These are phyloP conservation scores for Alternaria burnsii DNA, from an alignment of 2,329 filamentous ascomycete species.

Conservation along the genomic window DNA sequence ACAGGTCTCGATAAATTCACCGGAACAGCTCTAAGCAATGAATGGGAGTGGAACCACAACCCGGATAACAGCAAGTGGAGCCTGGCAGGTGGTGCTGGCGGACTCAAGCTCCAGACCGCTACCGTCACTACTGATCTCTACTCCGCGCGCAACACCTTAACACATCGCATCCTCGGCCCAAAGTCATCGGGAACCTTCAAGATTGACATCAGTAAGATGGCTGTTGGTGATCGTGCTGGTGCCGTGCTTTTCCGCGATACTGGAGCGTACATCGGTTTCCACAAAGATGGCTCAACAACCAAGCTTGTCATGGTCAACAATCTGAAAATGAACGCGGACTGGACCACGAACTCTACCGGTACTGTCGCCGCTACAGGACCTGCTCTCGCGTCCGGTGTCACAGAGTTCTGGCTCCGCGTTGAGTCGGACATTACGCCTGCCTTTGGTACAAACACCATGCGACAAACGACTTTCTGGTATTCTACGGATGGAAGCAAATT, in stretches of 20 bases:
- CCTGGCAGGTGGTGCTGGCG: constrained; percentile 52
- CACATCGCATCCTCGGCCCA: constrained; percentile 53
- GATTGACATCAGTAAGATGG: constrained; percentile 60
- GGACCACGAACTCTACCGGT: constrained; percentile 46
- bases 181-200: constrained; percentile 59
- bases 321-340: constrained; percentile 50
- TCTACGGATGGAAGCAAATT: constrained; percentile 48
- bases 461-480: constrained; percentile 48
- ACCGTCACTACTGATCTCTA: constrained; percentile 62
- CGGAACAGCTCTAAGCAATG: constrained; percentile 52
- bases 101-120: constrained; percentile 58
- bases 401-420: constrained; percentile 45
- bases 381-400: constrained; percentile 20
- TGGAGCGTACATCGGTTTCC: constrained; percentile 63
- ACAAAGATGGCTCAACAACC: constrained; percentile 50
- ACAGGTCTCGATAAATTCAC: constrained; percentile 59
- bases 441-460: constrained; percentile 32
- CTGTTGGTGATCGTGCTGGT: constrained; percentile 62
- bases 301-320: constrained; percentile 50
- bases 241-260: constrained; percentile 63
- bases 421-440: constrained; percentile 50
- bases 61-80: constrained; percentile 60
- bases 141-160: constrained; percentile 54
- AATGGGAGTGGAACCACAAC: constrained; percentile 72
- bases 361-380: constrained; percentile 38